phyloP scores from a whole-genome alignment of 805 yeast species.

The Pichia membranifaciens region DNA sequence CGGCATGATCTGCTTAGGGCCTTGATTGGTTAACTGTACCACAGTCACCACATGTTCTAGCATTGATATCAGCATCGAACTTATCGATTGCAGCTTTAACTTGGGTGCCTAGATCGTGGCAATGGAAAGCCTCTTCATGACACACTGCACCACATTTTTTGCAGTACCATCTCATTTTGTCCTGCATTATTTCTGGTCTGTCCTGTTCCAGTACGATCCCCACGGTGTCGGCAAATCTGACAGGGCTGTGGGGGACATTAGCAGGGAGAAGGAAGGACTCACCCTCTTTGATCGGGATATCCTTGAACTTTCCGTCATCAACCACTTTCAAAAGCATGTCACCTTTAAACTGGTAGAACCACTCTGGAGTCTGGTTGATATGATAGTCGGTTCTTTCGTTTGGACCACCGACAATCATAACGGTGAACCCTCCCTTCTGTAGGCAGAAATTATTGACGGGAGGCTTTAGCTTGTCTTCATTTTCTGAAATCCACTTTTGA shows the following conservation, averaged over 20 bases:
- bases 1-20: slow-evolving; percentile 37
- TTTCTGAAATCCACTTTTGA: slow-evolving; percentile 74
- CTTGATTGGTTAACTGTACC: slow-evolving; percentile 67
- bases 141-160: slow-evolving; percentile 57
- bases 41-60: slow-evolving; percentile 70
- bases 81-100: slow-evolving; percentile 73
- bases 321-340: slow-evolving; percentile 80
- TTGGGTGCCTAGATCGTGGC: slow-evolving; percentile 82
- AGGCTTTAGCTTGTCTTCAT: slow-evolving; percentile 71
- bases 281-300: slow-evolving; percentile 72
- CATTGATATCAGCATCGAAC: slow-evolving; percentile 57
- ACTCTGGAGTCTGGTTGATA: slow-evolving; percentile 90
- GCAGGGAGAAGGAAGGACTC: slow-evolving; percentile 85
- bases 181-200: slow-evolving; percentile 65
- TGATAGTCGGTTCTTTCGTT: slow-evolving; percentile 92
- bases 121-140: slow-evolving; percentile 65
- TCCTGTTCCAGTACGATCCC: slow-evolving; percentile 93
- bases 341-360: slow-evolving; percentile 85
- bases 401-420: slow-evolving; percentile 96
- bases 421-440: slow-evolving; percentile 87
- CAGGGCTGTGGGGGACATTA: slow-evolving; percentile 85
- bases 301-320: slow-evolving; percentile 69
- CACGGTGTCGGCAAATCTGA: slow-evolving; percentile 75
- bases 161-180: slow-evolving; percentile 86
- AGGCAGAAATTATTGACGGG: slow-evolving; percentile 90